Evolutionary conservation across 2,329 filamentous ascomycete species (phyloP).

Genomic region (Zymoseptoria pseudotritici): DNA sequence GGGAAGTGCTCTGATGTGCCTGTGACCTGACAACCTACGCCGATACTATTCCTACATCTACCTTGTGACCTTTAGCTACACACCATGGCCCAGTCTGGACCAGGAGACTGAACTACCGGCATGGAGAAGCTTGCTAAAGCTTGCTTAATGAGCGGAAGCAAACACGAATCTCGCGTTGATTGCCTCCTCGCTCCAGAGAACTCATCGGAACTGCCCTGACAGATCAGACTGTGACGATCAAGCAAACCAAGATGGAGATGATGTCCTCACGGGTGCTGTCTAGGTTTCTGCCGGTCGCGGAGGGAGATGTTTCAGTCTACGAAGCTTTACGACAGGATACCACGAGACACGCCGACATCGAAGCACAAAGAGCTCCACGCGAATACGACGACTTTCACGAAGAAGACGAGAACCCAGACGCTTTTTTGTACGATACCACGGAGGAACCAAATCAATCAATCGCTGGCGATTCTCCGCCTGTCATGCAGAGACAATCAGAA

Average conservation of each 20-base stretch:
- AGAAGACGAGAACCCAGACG: constrained; percentile 51
- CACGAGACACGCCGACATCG: constrained; percentile 30
- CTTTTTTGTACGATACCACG: constrained; percentile 46
- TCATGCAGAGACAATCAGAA: constrained; percentile 22
- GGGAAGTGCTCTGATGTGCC: neutral
- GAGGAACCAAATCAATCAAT: constrained; percentile 6
- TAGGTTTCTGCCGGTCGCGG: constrained; percentile 38
- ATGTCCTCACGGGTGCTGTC: constrained; percentile 50
- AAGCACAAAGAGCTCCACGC: constrained; percentile 41
- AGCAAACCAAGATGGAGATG: constrained; percentile 22
- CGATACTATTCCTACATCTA: neutral
- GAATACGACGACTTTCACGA: constrained; percentile 45
- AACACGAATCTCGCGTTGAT: neutral
- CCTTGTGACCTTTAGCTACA: neutral
- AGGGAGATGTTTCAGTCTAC: constrained; percentile 30
- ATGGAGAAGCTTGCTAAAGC: neutral
- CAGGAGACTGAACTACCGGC: neutral
- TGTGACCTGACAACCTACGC: neutral
- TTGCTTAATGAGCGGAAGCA: neutral
- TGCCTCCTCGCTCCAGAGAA: neutral
- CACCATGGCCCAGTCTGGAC: neutral
- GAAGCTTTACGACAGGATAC: constrained; percentile 42
- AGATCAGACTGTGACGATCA: neutral
- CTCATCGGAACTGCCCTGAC: neutral
- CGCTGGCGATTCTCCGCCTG: constrained; percentile 30